A percentile compares a stretch with the other conserved stretches of the same genome.
Evolutionary conservation across 73 alveolate genomes (phyloP).

Genomic region (Paramecium primaurelia): DNA sequence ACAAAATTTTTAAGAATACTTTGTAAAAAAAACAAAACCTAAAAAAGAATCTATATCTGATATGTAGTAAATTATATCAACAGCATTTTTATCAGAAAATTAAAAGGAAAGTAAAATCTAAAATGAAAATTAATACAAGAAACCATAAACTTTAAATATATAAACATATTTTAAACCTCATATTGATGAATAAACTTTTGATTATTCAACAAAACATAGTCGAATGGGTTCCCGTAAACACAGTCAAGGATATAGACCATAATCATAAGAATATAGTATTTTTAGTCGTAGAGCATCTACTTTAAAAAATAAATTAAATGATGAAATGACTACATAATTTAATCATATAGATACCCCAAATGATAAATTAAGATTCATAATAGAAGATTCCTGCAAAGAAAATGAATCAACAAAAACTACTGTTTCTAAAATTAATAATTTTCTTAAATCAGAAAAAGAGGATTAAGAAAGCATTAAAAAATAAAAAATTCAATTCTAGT

Average conservation of each 20-base stretch:
- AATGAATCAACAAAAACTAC: not conserved
- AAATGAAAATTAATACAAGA: not conserved
- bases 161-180: not conserved
- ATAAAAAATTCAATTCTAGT: not conserved
- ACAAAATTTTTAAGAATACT: not conserved
- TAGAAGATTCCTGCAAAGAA: not conserved
- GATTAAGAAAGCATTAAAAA: not conserved
- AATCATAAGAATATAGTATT: not conserved
- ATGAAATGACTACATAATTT: not conserved
- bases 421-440: not conserved
- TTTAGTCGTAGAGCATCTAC: not conserved
- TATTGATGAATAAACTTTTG: not conserved
- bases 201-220: not conserved
- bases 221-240: not conserved
- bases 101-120: not conserved
- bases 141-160: not conserved
- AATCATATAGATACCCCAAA: not conserved
- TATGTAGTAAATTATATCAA: not conserved
- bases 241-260: not conserved
- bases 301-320: not conserved
- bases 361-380: not conserved
- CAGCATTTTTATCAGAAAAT: not conserved
- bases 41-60: not conserved
- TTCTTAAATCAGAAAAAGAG: not conserved
- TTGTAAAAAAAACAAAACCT: not conserved